Conservation (phyloP, 2,329 filamentous ascomycete species). For the Aspergillus unguis region DNA sequence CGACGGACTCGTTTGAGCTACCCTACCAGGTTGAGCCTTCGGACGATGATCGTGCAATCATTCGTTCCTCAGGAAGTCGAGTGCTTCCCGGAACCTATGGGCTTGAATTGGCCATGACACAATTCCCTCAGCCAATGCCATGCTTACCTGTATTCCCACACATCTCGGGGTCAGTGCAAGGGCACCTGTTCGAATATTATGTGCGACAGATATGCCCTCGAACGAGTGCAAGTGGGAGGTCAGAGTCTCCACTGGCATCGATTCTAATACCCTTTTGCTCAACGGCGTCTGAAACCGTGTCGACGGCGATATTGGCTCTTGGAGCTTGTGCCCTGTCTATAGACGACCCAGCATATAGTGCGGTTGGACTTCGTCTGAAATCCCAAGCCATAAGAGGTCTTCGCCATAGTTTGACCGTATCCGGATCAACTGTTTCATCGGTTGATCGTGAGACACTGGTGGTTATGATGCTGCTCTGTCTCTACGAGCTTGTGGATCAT, state of each 20-base stretch:
- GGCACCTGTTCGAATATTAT: constrained; percentile 40
- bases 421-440: constrained; percentile 27
- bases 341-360: constrained; percentile 27
- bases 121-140: constrained; percentile 10
- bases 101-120: constrained; percentile 1
- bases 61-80: constrained; percentile 10
- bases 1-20: constrained; percentile 26
- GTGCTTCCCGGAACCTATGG: not conserved
- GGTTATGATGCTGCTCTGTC: constrained; percentile 48
- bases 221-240: constrained; percentile 36
- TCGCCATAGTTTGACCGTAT: constrained; percentile 30
- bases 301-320: constrained; percentile 39
- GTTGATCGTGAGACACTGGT: constrained; percentile 37
- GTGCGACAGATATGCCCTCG: constrained; percentile 41
- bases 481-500: constrained; percentile 46
- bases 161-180: constrained; percentile 27
- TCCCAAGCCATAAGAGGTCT: constrained; percentile 37
- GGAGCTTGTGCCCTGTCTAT: constrained; percentile 39
- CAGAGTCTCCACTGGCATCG: constrained; percentile 39
- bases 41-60: constrained; percentile 21
- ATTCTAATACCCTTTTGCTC: constrained; percentile 39
- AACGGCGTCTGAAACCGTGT: constrained; percentile 36
- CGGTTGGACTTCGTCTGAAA: constrained; percentile 37
- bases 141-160: constrained; percentile 30
- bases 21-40: constrained; percentile 26